Conservation (phyloP, 2,329 filamentous ascomycete species). For the Thyridium curvatum region DNA sequence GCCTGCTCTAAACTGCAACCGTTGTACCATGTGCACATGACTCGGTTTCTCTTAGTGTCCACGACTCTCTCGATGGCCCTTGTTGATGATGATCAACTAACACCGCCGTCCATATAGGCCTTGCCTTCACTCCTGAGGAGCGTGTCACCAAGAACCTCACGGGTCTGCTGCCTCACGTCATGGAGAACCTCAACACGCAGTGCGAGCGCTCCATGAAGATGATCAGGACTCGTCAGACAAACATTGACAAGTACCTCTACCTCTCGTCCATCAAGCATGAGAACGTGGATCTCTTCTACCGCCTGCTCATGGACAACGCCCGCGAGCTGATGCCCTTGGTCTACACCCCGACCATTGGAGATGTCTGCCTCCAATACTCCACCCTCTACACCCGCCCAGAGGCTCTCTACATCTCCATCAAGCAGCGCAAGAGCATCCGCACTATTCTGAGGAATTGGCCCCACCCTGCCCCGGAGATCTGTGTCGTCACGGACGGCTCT, state of each 20-base stretch:
- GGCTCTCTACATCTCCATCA: constrained; percentile 92
- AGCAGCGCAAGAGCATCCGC: constrained; percentile 84
- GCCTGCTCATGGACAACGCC: constrained; percentile 68
- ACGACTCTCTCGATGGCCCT: constrained; percentile 1
- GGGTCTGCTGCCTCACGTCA: constrained; percentile 58
- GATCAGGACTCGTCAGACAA: constrained; percentile 61
- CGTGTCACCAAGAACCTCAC: constrained; percentile 59
- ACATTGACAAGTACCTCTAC: constrained; percentile 80
- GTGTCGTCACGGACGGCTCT: constrained; percentile 92
- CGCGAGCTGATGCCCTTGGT: constrained; percentile 77
- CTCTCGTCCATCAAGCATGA: constrained; percentile 68
- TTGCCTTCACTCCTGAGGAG: constrained; percentile 59
- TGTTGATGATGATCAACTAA: constrained; percentile 1
- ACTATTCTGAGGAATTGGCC: constrained; percentile 93
- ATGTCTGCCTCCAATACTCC: constrained; percentile 94
- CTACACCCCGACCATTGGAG: constrained; percentile 87
- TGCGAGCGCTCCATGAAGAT: constrained; percentile 65
- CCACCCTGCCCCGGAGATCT: constrained; percentile 83
- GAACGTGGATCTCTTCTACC: constrained; percentile 78
- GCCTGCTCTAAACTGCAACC: constrained; percentile 1
- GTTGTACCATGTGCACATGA: neutral
- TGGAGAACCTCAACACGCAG: constrained; percentile 54
- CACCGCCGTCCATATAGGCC: constrained; percentile 34
- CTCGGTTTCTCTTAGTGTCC: constrained; percentile 1
- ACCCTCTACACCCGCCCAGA: constrained; percentile 93